Base-by-base conservation (phyloP, 441 rosid genomes). In the Omphalea diandra region DNA sequence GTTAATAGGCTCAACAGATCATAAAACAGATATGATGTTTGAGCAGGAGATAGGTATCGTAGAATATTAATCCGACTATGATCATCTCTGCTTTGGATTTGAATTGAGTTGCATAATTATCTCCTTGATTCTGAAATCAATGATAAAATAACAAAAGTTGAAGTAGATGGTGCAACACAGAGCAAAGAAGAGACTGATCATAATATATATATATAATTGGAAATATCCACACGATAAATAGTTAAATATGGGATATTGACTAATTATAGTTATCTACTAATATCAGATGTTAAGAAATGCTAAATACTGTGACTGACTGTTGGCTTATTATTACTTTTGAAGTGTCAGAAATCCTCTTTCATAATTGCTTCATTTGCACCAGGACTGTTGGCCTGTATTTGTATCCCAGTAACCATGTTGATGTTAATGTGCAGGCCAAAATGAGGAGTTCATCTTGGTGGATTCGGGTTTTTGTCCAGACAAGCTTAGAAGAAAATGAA, bases 391-490 rank as follows among this genome's bases (percentile, higher is more conserved):
- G 29, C 18, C n/a, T n/a, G 26, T 44, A 10, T 41, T 52, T 71
- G 62, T 29, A 43, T 70, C 56, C 69, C 43, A 41, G 65, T 38
- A 54, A 41, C 46, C 9, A 10, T 26, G 40, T 76, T 44, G 59
- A 27, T 26, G 17, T 41, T 61, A 24, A 62, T 43, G 17, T 68
- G 67, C 84, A 93, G 97, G 94, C 96, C 40, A 93, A 90, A 85
- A 83, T 84, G 94, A 88, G 98, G 81, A 89, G 97, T 83, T 76
- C 94, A 18, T 85, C 96, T 6, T 93, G 96, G 98, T 90, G 98
- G 97, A 68, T 83, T 59, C 90, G 89, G 1, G 87, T 78, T 75
- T 93, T 90, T 68, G 78, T 88, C 65, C 98, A 90, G 82, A 90
- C 89, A 57, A 87, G 82, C 76, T 84, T 93, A 67, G 97, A 93